Evolutionary conservation across 768 basidiomycete species (phyloP).

Genomic region (Panus rudis): DNA sequence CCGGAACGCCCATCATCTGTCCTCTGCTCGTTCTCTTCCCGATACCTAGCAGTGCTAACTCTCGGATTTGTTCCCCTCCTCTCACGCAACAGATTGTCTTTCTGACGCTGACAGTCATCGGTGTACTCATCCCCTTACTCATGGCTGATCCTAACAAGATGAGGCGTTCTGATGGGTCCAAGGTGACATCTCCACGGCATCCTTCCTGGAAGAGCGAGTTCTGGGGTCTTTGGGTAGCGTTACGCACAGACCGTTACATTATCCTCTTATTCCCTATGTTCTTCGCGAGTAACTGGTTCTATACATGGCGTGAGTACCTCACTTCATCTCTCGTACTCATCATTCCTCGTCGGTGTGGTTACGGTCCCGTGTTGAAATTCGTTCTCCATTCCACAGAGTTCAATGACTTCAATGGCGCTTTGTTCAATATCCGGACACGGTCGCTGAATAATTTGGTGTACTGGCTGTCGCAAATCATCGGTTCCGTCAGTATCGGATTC

Average conservation of each 20-base stretch:
- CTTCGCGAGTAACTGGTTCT: slow-evolving; percentile 80
- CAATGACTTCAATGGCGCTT: slow-evolving; percentile 71
- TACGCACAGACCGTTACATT: slow-evolving; percentile 66
- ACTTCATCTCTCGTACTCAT: background rate
- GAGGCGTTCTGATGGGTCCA: slow-evolving; percentile 69
- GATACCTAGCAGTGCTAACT: background rate
- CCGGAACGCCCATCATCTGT: slow-evolving; percentile 60
- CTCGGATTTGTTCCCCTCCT: background rate
- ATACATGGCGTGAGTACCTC: slow-evolving; percentile 66
- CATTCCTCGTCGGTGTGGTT: slow-evolving; percentile 1
- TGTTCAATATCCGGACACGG: slow-evolving; percentile 76
- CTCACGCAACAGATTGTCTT: slow-evolving; percentile 54
- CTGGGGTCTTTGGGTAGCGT: slow-evolving; percentile 56
- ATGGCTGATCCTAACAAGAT: slow-evolving; percentile 71
- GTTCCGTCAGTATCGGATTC: slow-evolving; percentile 63
- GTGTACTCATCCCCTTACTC: slow-evolving; percentile 55
- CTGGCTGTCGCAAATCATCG: slow-evolving; percentile 74
- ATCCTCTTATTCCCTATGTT: slow-evolving; percentile 81
- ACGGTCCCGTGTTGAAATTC: slow-evolving; percentile 1
- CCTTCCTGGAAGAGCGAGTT: slow-evolving; percentile 78
- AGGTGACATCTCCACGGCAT: slow-evolving; percentile 52
- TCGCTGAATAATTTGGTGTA: slow-evolving; percentile 74
- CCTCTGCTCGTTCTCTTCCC: background rate
- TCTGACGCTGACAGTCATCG: slow-evolving; percentile 63
- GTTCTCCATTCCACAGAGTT: slow-evolving; percentile 43